Base-by-base conservation (phyloP, 768 basidiomycete genomes). In the Strobilomyces echinocephalus region DNA sequence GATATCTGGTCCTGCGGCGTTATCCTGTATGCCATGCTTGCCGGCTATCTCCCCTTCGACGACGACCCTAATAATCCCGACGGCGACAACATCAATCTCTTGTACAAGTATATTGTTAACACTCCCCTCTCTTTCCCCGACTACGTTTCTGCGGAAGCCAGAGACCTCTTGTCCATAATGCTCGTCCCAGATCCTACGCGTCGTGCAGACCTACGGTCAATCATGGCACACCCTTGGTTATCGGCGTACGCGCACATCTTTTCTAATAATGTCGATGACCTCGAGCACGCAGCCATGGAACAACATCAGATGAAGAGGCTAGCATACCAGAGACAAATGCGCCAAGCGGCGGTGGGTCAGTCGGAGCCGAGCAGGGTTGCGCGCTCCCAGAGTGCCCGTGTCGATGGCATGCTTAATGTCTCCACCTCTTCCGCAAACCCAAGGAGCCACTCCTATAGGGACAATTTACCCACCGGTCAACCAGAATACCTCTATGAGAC, bases 61-160 rank as follows among this genome's bases (percentile, higher is more conserved):
- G 97, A 98, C 70, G 97, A 99, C 71, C 97, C 97, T 1, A 88
- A 86, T 28, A 99, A 98, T 69, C 97, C 97, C 5, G 97, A 98
- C 52, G 97, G 97, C 54, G 95, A 99, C 75, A 98, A 99, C 74
- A 99, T 98, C 76, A 98, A 98, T 66, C 81, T 98, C 6, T 74
- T 99, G 44, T 98, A 99, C 83, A 92, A 90, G 69, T 98, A 99
- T 73, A 99, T 99, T 72, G 88, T 98, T 72, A 94, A 87, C 76
- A 99, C 97, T 1, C 89, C 90, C 10, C 84, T 98, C 55, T 89
- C 91, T 21, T 97, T 98, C 77, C 95, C 95, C n/a, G 91, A 95
- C 43, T 95, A 95, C 70, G 84, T 97, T 62, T 90, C 91, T 6
- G 66, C 78, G 9, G 83, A 87, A 52, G 94, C 94, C 31, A 79